These are phyloP conservation scores for Escovopsis sp. DNA, from an alignment of 2,329 filamentous ascomycete species.

Conservation along the genomic window DNA sequence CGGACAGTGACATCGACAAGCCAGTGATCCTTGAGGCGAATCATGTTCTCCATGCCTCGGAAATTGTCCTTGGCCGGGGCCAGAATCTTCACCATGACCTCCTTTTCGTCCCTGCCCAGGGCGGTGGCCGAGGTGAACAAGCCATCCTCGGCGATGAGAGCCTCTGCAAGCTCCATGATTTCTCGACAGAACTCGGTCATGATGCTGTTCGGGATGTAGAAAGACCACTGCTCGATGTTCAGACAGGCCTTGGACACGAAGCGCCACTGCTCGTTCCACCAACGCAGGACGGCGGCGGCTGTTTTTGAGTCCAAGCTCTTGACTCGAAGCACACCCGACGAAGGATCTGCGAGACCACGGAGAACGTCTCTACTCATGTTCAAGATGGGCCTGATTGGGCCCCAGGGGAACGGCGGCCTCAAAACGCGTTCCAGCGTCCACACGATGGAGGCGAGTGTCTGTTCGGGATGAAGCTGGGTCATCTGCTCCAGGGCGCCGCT, in stretches of 20 bases:
- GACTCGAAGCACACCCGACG: constrained; percentile 40
- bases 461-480: constrained; percentile 24
- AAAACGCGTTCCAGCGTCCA: constrained; percentile 23
- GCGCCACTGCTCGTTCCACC: constrained; percentile 79
- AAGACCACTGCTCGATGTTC: constrained; percentile 73
- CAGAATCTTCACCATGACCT: constrained; percentile 26
- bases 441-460: constrained; percentile 29
- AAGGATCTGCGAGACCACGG: constrained; percentile 39
- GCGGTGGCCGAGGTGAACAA: constrained; percentile 57
- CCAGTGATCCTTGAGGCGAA: constrained; percentile 77
- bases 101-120: constrained; percentile 19
- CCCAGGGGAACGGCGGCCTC: constrained; percentile 32
- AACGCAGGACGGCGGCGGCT: constrained; percentile 50
- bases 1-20: constrained; percentile 70
- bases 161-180: constrained; percentile 85
- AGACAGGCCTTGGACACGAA: constrained; percentile 68
- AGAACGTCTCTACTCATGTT: constrained; percentile 44
- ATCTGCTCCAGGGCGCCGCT: constrained; percentile 24
- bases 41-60: constrained; percentile 70
- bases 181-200: constrained; percentile 93
- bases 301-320: constrained; percentile 45
- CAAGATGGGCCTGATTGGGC: constrained; percentile 41
- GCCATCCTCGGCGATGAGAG: constrained; percentile 70
- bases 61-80: constrained; percentile 30
- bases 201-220: constrained; percentile 53